Evolutionary conservation across 345 rosid genomes (phyloP), one percentile per base, ranked within the genome.

Genomic region (Limnanthes douglasii): DNA sequence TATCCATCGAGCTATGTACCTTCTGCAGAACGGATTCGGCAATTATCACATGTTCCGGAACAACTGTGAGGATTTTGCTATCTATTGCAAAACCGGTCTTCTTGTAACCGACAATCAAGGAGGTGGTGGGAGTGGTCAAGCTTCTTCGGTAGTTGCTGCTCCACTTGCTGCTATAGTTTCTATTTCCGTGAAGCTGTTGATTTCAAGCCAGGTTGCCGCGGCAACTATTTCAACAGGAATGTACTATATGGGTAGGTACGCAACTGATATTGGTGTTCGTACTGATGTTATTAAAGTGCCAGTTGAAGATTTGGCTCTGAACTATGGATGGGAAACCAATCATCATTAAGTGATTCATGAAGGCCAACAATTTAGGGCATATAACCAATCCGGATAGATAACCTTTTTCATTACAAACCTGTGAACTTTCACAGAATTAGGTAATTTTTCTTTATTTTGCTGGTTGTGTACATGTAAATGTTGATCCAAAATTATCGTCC

Each of bases 11-110:
- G 86, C 98, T 44, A 84, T 90, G 94, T 59, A 84, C 61, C 98
- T 90, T 45, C 90, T 90, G 35, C 95, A 90, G 37, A 80, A 80
- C 47, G 95, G 95, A n/a, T 90, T 90, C 36, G 98, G 98, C 15
- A 77, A 75, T 53, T 90, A 90, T 31, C 66, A 90, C 24, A 28
- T 84, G 37, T 74, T 90, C 45, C 70, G 61, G 45, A 90, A 84
- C 68, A 90, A 90, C 57, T 90, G 98, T 6, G 98, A 90, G 66
- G 94, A 90, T 46, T 90, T 84, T 41, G 82, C 98, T 2, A 51
- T 90, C 31, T 90, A 90, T 53, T 90, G 98, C 60, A 90, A 69
- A 61, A 77, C 98, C 2, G 98, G 94, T 2, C 70, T 90, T 42
- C 68, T 84, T 39, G 63, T 77, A 31, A 45, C 67, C 8, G 98